Percentiles rank a stretch among this genome's conserved stretches.
Evolutionary conservation across 2,329 filamentous ascomycete species (phyloP).

Genomic region (Fusarium xyrophilum): DNA sequence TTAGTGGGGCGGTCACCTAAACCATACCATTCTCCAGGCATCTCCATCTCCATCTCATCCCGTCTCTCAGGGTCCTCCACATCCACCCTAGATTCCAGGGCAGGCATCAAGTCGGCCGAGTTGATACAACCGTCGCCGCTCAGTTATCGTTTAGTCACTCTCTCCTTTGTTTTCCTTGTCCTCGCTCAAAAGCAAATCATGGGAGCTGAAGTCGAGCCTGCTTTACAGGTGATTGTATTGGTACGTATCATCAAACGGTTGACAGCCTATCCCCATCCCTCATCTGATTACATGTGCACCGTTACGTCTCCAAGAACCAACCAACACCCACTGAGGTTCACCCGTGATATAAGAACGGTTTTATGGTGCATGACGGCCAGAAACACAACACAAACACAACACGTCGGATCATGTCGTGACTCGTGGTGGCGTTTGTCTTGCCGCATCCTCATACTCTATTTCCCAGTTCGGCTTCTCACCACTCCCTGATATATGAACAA

Average conservation of each 20-base stretch:
- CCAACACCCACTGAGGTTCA: background rate
- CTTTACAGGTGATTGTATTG: constrained; percentile 76
- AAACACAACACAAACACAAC: constrained; percentile 7
- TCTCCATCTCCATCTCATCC: background rate
- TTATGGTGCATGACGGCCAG: background rate
- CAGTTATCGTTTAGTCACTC: too few species aligned
- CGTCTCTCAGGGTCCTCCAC: constrained; percentile 1
- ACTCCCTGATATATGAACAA: background rate
- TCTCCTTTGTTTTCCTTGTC: background rate
- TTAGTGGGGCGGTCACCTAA: constrained; percentile 26
- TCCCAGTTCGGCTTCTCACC: background rate
- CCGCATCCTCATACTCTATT: background rate
- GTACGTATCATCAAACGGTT: constrained; percentile 57
- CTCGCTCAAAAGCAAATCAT: constrained; percentile 15
- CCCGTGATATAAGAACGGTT: constrained; percentile 1
- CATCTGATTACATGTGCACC: constrained; percentile 19
- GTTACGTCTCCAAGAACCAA: background rate
- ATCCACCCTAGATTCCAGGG: constrained; percentile 8
- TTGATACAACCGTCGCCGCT: constrained; percentile 9
- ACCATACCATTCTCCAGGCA: background rate
- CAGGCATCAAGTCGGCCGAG: constrained; percentile 8
- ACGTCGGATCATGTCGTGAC: constrained; percentile 3
- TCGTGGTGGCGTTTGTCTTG: constrained; percentile 13
- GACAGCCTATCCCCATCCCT: background rate
- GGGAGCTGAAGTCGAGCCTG: constrained; percentile 50